Conservation (phyloP, 2,329 filamentous ascomycete species). For the Ophiostoma novo-ulmi region DNA sequence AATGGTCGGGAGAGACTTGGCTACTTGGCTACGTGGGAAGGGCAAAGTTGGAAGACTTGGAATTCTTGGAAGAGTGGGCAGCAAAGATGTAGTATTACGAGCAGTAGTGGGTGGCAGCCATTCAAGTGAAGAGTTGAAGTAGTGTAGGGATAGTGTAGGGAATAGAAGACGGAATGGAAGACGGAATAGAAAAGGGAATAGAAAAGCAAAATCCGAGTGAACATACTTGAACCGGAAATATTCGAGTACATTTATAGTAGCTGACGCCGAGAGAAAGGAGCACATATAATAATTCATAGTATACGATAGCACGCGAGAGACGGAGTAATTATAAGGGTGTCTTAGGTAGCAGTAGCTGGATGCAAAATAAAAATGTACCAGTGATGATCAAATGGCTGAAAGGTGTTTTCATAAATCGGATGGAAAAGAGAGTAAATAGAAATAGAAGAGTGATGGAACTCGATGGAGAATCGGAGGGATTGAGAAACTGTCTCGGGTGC, state of each 20-base stretch:
- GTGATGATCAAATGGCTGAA: background rate
- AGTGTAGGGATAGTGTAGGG: no score
- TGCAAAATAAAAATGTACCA: background rate
- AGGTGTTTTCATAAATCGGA: slow-evolving; percentile 6
- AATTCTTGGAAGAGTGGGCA: slow-evolving; percentile 10
- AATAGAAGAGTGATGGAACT: background rate
- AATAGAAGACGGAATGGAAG: background rate
- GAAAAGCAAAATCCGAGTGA: background rate
- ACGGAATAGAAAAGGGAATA: background rate
- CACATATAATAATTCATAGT: background rate
- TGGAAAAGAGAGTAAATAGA: background rate
- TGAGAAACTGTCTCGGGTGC: background rate
- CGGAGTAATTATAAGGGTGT: background rate
- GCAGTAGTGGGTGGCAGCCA: background rate
- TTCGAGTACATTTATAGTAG: background rate
- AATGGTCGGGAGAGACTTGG: slow-evolving; percentile 8
- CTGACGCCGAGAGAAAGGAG: background rate
- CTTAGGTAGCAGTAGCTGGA: background rate
- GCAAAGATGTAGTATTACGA: background rate
- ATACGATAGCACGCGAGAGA: background rate
- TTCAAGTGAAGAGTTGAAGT: background rate
- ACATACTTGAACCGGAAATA: no score
- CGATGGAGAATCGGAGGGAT: background rate
- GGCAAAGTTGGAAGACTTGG: slow-evolving; percentile 11
- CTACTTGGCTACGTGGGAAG: slow-evolving; percentile 8